phyloP scores from a whole-genome alignment of 495 filamentous ascomycete genomes.

The Parachaetomium inaequale region DNA sequence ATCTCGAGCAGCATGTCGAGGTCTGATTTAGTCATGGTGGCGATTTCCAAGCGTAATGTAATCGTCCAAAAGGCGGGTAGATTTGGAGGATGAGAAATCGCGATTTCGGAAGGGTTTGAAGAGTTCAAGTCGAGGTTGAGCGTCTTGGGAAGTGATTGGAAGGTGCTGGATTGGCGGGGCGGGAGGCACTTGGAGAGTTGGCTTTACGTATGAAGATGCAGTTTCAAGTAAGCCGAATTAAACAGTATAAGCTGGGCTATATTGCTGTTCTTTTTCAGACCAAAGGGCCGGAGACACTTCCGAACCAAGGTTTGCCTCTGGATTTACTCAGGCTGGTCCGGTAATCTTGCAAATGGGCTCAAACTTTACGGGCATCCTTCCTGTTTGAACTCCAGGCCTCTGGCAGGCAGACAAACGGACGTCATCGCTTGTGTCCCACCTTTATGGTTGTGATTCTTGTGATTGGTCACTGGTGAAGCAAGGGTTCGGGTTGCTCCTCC shows the following conservation, averaged over 20 bases:
- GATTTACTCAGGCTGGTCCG: no score
- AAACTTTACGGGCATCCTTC: no score
- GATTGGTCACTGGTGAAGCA: not conserved
- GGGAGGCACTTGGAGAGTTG: not conserved
- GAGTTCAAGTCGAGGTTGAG: not conserved
- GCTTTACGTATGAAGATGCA: no score
- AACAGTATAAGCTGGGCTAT: no score
- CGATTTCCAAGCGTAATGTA: not conserved
- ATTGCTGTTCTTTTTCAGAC: no score
- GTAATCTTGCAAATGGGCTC: no score
- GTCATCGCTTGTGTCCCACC: not conserved
- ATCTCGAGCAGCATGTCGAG: conserved; percentile 83
- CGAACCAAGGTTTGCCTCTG: no score
- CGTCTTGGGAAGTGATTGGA: no score
- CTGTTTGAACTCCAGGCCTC: no score
- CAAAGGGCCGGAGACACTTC: no score
- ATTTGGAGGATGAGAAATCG: not conserved
- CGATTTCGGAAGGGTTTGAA: not conserved
- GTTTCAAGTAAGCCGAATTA: no score
- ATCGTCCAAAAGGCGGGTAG: not conserved
- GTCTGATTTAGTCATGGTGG: conserved; percentile 64
- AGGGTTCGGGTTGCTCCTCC: not conserved
- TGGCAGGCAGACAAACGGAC: not conserved
- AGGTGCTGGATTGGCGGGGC: not conserved
- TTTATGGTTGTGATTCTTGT: not conserved